Conservation (phyloP, 495 filamentous ascomycete species). For the Durotheca rogersii region DNA sequence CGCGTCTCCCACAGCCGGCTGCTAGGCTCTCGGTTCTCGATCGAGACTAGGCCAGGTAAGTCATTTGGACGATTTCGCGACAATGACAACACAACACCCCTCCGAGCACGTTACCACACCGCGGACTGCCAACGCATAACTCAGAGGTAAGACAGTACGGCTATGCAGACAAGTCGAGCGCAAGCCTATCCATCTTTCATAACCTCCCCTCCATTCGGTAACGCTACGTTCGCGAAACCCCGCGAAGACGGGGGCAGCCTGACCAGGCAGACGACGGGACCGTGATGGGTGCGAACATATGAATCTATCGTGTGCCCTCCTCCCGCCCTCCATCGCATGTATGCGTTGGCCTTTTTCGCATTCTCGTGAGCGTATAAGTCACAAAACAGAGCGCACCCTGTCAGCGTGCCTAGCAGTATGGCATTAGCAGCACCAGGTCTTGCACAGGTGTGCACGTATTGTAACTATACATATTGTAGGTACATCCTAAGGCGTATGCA, state of each 20-base stretch:
- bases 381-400: constrained; percentile 19
- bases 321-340: constrained; percentile 8
- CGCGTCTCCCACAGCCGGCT: constrained; percentile 13
- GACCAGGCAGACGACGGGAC: constrained; percentile 31
- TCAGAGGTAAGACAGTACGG: constrained; percentile 23
- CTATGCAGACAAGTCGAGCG: background rate
- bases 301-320: constrained; percentile 19
- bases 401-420: too few relatives aligned
- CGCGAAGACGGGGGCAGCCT: constrained; percentile 5
- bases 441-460: too few relatives aligned
- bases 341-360: constrained; percentile 22
- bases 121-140: constrained; percentile 25
- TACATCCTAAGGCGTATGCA: too few relatives aligned
- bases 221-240: constrained; percentile 3
- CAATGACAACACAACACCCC: constrained; percentile 27
- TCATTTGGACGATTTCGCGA: constrained; percentile 32
- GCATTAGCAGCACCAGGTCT: too few relatives aligned
- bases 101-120: constrained; percentile 24
- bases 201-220: background rate
- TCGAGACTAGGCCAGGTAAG: constrained; percentile 10
- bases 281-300: background rate
- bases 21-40: constrained; percentile 12
- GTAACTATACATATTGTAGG: too few relatives aligned
- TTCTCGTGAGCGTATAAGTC: constrained; percentile 15
- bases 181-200: constrained; percentile 15